Conservation (phyloP, 768 basidiomycete genomes). For the Dendrothele bispora region DNA sequence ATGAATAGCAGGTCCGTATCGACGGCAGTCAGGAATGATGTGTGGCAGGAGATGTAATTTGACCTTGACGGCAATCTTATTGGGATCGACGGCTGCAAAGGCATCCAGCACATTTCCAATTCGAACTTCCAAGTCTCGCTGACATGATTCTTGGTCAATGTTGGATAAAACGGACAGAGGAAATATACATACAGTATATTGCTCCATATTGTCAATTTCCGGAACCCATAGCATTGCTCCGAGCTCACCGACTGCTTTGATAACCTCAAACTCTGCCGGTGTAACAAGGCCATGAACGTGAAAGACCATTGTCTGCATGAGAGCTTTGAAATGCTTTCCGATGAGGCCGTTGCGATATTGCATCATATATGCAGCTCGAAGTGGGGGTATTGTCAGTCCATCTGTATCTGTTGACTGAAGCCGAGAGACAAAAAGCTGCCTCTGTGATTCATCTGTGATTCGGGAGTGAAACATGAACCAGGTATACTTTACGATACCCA, state of each 20-base stretch:
- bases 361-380: constrained; percentile 41
- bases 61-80: constrained; percentile 22
- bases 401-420: constrained; percentile 30
- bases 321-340: constrained; percentile 39
- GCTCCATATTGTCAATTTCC: constrained; percentile 32
- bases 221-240: constrained; percentile 40
- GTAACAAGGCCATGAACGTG: constrained; percentile 35
- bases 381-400: constrained; percentile 28
- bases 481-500: constrained; percentile 42
- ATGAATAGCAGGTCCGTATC: constrained; percentile 32
- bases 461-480: constrained; percentile 35
- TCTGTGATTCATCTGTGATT: constrained; percentile 26
- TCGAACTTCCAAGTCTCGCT: constrained; percentile 14
- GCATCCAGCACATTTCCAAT: constrained; percentile 19
- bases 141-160: constrained; percentile 9
- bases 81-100: constrained; percentile 23
- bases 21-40: constrained; percentile 23
- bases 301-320: constrained; percentile 36
- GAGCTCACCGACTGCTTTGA: constrained; percentile 32
- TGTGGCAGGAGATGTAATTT: constrained; percentile 35
- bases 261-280: constrained; percentile 20
- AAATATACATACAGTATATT: constrained; percentile 30
- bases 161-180: background rate
- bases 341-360: constrained; percentile 43
- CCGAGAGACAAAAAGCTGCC: constrained; percentile 24